Evolutionary conservation across 768 basidiomycete species (phyloP).

Genomic region (Boletus patriciae): DNA sequence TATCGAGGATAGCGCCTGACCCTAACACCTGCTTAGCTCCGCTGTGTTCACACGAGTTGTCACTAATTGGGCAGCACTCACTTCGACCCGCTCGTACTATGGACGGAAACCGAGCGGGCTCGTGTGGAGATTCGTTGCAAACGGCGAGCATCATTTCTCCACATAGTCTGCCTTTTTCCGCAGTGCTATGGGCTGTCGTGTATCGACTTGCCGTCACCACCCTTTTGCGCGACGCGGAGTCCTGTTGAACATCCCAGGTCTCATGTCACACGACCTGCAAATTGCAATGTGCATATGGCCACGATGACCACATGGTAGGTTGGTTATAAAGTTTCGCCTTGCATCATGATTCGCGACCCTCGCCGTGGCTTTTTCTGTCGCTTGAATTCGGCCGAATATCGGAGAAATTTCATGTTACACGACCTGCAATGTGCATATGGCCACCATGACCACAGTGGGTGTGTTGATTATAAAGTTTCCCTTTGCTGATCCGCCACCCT

Average conservation of each 20-base stretch:
- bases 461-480: background rate
- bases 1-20: background rate
- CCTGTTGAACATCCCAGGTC: background rate
- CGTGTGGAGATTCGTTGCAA: background rate
- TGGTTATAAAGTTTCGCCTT: background rate
- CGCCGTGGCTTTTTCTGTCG: background rate
- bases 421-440: background rate
- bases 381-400: background rate
- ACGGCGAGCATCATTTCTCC: background rate
- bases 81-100: background rate
- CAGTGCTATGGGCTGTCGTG: too few relatives aligned
- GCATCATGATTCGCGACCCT: background rate
- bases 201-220: background rate
- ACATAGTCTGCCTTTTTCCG: too few relatives aligned
- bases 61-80: conserved; percentile 5
- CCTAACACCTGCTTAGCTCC: background rate
- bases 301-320: background rate
- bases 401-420: background rate
- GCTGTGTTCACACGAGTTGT: conserved; percentile 16
- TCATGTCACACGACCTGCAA: conserved; percentile 23
- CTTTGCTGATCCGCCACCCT: background rate
- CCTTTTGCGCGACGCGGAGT: background rate
- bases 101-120: background rate
- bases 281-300: conserved; percentile 1
- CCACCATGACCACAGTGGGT: background rate